Base-by-base conservation (phyloP, 2,329 filamentous ascomycete genomes). In the Diaporthe citrichinensis region DNA sequence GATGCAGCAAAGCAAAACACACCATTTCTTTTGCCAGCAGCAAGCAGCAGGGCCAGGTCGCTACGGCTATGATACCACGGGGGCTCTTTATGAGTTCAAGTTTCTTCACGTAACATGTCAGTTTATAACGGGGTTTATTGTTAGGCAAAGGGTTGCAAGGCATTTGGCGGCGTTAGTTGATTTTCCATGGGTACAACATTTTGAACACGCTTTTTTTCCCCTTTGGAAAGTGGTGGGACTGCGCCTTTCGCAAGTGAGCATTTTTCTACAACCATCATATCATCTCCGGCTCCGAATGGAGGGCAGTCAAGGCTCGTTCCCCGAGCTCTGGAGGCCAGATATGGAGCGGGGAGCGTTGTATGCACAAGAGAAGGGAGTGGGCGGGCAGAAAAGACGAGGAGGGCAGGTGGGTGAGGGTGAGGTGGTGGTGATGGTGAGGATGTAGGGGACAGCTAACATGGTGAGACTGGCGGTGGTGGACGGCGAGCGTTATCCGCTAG, bases 31-130 rank as follows among this genome's bases (percentile, higher is more conserved):
- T 73, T 73, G 71, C 71, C 46, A 55, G 68, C 49, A 59, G 57
- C 34, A 57, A 76, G 46, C 74, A 74, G 49, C 74, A 76, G 72
- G 73, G 76, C 71, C 73, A 73, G 73, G 76, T 77, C 65, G 71
- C 72, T 69, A 69, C 65, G 59, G 76, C 76, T 69, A 77, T 77
- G 76, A 77, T 77, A 77, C 76, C 76, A 77, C 71, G 73, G 59
- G 69, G 76, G 74, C 68, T 71, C 62, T 53, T 69, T 23, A 69
- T 39, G 65, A 69, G 49, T 71, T 74, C 39, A 61, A 65, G 51
- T 77, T 75, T 73, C 76, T 77, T 73, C 71, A 75, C 61, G 76
- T 75, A 69, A 71, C 69, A 75, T 73, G 73, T 77, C 62, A 59
- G 57, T 73, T 71, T 71, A 65, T 53, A 51, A 39, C 39, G 65